Evolutionary conservation across 2,329 filamentous ascomycete species (phyloP).

Genomic region (Epichloe amarillans): DNA sequence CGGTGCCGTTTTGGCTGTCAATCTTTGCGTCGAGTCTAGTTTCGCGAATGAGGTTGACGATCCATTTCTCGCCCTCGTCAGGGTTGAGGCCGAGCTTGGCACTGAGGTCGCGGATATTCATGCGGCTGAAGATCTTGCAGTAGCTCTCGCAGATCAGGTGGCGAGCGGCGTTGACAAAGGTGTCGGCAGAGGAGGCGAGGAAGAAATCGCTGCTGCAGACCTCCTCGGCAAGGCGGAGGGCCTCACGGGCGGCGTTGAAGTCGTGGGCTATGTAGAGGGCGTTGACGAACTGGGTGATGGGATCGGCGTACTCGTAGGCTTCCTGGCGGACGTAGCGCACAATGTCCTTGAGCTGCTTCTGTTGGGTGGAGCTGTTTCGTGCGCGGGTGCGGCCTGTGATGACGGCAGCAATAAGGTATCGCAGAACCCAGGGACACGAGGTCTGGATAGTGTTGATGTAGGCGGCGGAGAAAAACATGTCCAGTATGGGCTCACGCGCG

Average conservation of each 20-base stretch:
- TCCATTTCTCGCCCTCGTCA: constrained; percentile 99
- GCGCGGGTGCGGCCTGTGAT: constrained; percentile 79
- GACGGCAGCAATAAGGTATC: constrained; percentile 86
- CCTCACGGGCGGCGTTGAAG: constrained; percentile 89
- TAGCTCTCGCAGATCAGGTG: constrained; percentile 98
- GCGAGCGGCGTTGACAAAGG: constrained; percentile 85
- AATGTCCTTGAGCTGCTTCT: constrained; percentile 97
- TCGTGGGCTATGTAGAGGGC: constrained; percentile 78
- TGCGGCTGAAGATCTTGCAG: constrained; percentile 99
- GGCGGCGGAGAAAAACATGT: constrained; percentile 90
- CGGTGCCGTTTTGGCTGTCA: constrained; percentile 96
- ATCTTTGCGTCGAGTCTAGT: constrained; percentile 98
- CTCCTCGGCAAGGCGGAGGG: constrained; percentile 75
- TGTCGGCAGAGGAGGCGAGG: constrained; percentile 69
- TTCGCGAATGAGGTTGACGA: constrained; percentile 97
- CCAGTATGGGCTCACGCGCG: constrained; percentile 79
- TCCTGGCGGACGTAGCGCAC: constrained; percentile 93
- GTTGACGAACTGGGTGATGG: constrained; percentile 90
- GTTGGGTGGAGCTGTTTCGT: constrained; percentile 75
- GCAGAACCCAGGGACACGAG: constrained; percentile 87
- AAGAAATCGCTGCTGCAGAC: constrained; percentile 93
- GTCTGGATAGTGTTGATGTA: constrained; percentile 99
- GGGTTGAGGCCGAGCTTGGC: constrained; percentile 80
- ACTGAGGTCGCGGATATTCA: constrained; percentile 95
- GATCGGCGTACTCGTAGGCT: constrained; percentile 93